Base-by-base conservation (phyloP, 2,329 filamentous ascomycete species). In the Ilyonectria robusta region DNA sequence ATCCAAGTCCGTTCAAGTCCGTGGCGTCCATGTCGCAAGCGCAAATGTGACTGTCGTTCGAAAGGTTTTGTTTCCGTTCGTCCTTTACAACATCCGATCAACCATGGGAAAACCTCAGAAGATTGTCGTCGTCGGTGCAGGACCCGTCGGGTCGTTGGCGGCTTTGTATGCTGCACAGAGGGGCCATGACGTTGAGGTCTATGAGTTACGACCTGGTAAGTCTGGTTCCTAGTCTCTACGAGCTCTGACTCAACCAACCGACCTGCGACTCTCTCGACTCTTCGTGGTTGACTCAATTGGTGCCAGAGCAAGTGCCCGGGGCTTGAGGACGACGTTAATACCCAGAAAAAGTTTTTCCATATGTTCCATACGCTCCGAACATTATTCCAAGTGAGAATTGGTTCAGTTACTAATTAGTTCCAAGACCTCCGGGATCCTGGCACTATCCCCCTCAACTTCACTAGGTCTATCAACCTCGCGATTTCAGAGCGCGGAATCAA, bases 391-490 rank as follows among this genome's bases (percentile, higher is more conserved):
- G 53, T 15, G 13, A 61, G 35, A 66, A 70, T 51, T 11, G 10
- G 47, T 26, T 26, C 35, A 70, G 59, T 51, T 21, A 60, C 74
- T 76, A 59, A 75, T 69, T 65, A 29, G 51, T 67, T n/a, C 47
- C 47, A 54, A 98, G 96, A 99, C 83, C 90, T 98, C 55, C 91
- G 96, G 46, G 91, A 97, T 78, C 91, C 93, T 2, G 88, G 89
- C 2, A 97, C 93, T 1, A 90, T 91, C 33, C 95, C 95, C 3
- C 86, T 98, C 68, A 98, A 98, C 81, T 98, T 98, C 78, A 97
- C 95, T 67, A 97, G 94, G 80, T 98, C 96, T n/a, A 99, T 99
- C 84, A 99, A 99, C 78, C 84, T 99, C 62, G 95, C 96, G 23
- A 86, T 99, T 1, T 98, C 96, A 0, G 95, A 98, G 79, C 91